Conservation (phyloP, 2,329 filamentous ascomycete genomes). For the Corynespora cassiicola region DNA sequence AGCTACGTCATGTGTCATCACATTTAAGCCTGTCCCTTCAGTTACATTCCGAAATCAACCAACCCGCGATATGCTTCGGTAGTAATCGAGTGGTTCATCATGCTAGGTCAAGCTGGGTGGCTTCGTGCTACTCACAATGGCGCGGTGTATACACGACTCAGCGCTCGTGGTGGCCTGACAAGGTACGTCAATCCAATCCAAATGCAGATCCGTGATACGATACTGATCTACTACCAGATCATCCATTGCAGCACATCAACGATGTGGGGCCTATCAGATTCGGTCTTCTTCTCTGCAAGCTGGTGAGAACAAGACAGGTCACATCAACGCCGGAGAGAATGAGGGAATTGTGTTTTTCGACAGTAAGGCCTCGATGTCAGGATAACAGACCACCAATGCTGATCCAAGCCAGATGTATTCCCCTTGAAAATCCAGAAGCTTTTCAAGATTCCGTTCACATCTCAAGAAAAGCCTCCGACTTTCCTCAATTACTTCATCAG, state of each 20-base stretch:
- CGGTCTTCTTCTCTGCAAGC: conserved; percentile 49
- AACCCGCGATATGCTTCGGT: too few relatives aligned
- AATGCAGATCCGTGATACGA: conserved; percentile 25
- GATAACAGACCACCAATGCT: conserved; percentile 1
- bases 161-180: too few relatives aligned
- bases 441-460: conserved; percentile 58
- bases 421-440: conserved; percentile 76
- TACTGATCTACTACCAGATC: conserved; percentile 27
- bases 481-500: conserved; percentile 60
- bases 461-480: conserved; percentile 54
- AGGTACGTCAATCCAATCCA: conserved; percentile 28
- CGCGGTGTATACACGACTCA: too few relatives aligned
- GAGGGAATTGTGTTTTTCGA: conserved; percentile 91
- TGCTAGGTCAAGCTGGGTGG: too few relatives aligned
- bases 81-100: too few relatives aligned
- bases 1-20: too few relatives aligned
- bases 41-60: too few relatives aligned
- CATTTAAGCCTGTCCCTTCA: too few relatives aligned
- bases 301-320: conserved; percentile 74
- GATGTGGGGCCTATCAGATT: conserved; percentile 11
- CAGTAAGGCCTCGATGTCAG: conserved; percentile 63
- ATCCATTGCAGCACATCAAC: conserved; percentile 2
- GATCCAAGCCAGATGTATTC: conserved; percentile 71
- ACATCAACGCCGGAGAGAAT: conserved; percentile 77
- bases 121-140: too few relatives aligned